Evolutionary conservation across 163 green algal genomes (phyloP).

Genomic region (Scenedesmus sp.): DNA sequence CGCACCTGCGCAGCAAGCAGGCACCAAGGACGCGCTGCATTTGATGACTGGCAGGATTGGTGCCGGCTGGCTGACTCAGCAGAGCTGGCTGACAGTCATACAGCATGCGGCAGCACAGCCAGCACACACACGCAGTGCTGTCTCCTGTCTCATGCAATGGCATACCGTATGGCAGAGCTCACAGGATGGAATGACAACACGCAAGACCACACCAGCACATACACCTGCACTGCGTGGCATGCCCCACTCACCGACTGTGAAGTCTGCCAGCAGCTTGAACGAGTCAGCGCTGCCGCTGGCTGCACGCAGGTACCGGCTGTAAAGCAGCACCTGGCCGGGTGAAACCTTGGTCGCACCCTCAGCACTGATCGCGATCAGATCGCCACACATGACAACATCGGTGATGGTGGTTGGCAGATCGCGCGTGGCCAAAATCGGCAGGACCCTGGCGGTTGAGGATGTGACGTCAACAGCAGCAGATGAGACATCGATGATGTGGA

Average conservation of each 20-base stretch:
- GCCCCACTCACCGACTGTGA: constrained; percentile 46
- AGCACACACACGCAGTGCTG: no score
- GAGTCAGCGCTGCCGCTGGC: background rate
- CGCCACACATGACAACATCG: constrained; percentile 12
- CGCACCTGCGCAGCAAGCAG: constrained; percentile 10
- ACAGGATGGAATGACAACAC: no score
- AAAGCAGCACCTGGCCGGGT: constrained; percentile 36
- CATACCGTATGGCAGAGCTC: no score
- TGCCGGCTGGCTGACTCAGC: no score
- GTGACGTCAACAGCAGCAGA: background rate
- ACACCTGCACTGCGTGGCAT: background rate
- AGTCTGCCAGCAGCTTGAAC: constrained; percentile 15
- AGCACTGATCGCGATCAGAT: background rate
- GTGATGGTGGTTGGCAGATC: constrained; percentile 15
- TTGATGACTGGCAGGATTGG: background rate
- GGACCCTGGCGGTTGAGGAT: background rate
- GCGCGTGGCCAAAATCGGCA: background rate
- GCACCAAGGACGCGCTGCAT: background rate
- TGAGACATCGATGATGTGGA: constrained; percentile 12
- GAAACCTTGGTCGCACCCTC: background rate
- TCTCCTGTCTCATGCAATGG: no score
- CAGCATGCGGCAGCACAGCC: no score
- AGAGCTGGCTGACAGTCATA: no score
- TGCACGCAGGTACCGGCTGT: background rate
- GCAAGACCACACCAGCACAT: no score